Evolutionary conservation across 2,329 filamentous ascomycete genomes (phyloP), one percentile per base, ranked within the genome.

Genomic region (Aureobasidium vineae): DNA sequence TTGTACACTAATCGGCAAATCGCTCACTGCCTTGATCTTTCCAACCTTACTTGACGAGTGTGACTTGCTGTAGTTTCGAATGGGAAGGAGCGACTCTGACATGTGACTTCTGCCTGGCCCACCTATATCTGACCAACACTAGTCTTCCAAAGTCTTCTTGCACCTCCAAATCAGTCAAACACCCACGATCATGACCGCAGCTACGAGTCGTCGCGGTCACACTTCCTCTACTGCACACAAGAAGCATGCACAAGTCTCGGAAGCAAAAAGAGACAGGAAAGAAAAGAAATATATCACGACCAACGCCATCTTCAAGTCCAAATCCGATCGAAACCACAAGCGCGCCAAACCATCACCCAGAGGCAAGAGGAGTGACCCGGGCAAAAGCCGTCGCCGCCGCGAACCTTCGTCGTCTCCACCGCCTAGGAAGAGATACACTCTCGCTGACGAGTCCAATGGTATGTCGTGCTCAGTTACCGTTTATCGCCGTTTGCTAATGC

Each of bases 401-500:
- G 31, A 49, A 23, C 38, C 36, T 19, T 66, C 64, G 7, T 60
- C 53, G 7, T 52, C 45, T 31, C 45, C 64, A 21, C 54, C 64
- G 31, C 66, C 66, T 1, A 66, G 31, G 31, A 64, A 50, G 54
- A 56, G 33, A 31, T 56, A 65, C 33, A 67, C 66, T 15, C 47
- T 50, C 40, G 65, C 63, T n/a, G 21, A 59, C n/a, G 60, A 63
- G 10, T 63, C 67, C 8, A 63, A 63, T 19, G 59, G 68, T 67
- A 68, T n/a, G n/a, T n/a, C n/a, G n/a, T n/a, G n/a, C n/a, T n/a
- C n/a, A n/a, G n/a, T n/a, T n/a, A n/a, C n/a, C n/a, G n/a, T n/a
- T n/a, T n/a, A n/a, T n/a, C n/a, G n/a, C n/a, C n/a, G n/a, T n/a
- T n/a, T 41, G 38, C 67, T 43, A 38, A 64, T 11, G 5, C 21